These are phyloP conservation scores for Grosmannia clavigera DNA, from an alignment of 2,329 filamentous ascomycete genomes.

Conservation along the genomic window DNA sequence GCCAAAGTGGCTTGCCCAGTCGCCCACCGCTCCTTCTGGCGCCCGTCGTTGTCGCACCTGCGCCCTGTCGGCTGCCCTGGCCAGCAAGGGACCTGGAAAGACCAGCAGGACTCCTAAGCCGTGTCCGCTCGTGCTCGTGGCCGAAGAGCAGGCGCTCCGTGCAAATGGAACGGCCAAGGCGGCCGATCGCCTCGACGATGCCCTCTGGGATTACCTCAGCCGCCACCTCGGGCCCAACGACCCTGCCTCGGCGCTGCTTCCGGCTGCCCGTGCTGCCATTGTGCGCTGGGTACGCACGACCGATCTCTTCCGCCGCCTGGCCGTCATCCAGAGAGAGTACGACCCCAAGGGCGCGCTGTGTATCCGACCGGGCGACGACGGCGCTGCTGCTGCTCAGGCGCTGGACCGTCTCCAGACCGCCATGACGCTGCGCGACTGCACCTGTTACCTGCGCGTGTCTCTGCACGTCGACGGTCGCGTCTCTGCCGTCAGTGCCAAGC, in stretches of 20 bases:
- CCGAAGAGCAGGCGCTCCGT: background rate
- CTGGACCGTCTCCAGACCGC: conserved; percentile 47
- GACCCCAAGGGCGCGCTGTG: conserved; percentile 15
- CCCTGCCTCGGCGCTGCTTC: background rate
- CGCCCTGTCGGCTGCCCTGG: conserved; percentile 33
- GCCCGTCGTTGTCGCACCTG: conserved; percentile 64
- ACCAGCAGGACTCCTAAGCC: conserved; percentile 10
- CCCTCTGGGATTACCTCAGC: conserved; percentile 12
- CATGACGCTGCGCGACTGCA: conserved; percentile 75
- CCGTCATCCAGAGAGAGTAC: conserved; percentile 20
- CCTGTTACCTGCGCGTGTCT: conserved; percentile 53
- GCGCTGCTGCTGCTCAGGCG: conserved; percentile 5
- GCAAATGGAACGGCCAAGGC: background rate
- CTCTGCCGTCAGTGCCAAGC: conserved; percentile 37
- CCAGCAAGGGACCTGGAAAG: background rate
- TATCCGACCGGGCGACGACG: background rate
- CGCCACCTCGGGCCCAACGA: conserved; percentile 22
- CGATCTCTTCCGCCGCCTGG: conserved; percentile 29
- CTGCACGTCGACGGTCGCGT: conserved; percentile 55
- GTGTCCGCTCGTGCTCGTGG: conserved; percentile 12
- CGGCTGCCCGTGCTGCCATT: conserved; percentile 20
- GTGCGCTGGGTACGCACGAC: conserved; percentile 25
- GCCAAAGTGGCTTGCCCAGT: conserved; percentile 73
- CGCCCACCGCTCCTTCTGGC: conserved; percentile 51
- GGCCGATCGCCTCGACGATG: background rate